Conservation (phyloP, 768 basidiomycete genomes). For the Aureoboletus auriporus region DNA sequence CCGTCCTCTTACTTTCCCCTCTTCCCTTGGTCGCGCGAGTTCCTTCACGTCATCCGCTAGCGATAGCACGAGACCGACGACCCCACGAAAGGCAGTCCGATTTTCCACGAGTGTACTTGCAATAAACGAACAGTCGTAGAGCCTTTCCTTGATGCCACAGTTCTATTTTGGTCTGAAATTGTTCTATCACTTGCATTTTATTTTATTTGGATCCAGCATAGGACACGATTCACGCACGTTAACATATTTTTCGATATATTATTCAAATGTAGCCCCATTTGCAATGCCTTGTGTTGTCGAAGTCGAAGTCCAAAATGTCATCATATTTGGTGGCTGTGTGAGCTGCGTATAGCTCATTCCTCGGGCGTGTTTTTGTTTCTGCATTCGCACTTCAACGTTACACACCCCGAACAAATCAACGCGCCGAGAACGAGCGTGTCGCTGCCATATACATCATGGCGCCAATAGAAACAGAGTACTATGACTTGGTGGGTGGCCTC, state of each 20-base stretch:
- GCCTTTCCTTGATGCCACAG: background rate
- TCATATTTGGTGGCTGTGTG: constrained; percentile 30
- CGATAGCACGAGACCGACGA: constrained; percentile 36
- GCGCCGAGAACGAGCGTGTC: background rate
- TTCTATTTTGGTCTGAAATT: constrained; percentile 5
- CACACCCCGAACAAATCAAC: background rate
- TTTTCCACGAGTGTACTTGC: constrained; percentile 48
- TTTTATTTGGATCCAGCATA: constrained; percentile 17
- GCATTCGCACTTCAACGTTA: background rate
- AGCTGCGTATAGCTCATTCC: background rate
- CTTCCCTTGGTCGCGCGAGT: constrained; percentile 32
- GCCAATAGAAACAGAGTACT: constrained; percentile 90
- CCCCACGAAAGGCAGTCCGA: constrained; percentile 57
- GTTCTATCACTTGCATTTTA: constrained; percentile 19
- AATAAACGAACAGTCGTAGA: constrained; percentile 19
- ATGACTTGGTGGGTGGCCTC: constrained; percentile 62
- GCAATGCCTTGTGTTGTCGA: background rate
- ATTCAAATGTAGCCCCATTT: constrained; percentile 29
- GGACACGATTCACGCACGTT: constrained; percentile 19
- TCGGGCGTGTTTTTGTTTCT: constrained; percentile 7
- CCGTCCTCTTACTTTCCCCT: constrained; percentile 33
- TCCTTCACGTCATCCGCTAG: constrained; percentile 31
- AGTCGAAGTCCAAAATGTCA: constrained; percentile 11
- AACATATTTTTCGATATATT: constrained; percentile 26
- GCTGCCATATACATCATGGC: constrained; percentile 45